Evolutionary conservation across 768 basidiomycete species (phyloP).

Genomic region (Suillus alpinus): DNA sequence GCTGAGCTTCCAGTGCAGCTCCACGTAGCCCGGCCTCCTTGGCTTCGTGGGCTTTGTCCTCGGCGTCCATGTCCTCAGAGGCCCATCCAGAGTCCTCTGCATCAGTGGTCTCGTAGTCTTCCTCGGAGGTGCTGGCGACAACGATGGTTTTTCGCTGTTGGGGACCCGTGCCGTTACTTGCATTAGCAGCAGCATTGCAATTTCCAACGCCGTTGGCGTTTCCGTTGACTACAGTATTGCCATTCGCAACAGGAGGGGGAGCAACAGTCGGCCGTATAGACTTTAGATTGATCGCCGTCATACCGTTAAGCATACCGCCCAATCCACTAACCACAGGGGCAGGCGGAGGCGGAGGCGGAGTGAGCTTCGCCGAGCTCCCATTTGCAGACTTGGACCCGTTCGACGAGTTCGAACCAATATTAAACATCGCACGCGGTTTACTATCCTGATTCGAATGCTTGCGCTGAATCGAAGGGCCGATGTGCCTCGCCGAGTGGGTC

Average conservation of each 20-base stretch:
- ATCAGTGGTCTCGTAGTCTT: constrained; percentile 53
- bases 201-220: constrained; percentile 11
- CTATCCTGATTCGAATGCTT: constrained; percentile 20
- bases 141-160: constrained; percentile 45
- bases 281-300: constrained; percentile 7
- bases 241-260: constrained; percentile 6
- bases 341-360: constrained; percentile 17
- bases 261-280: background rate
- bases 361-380: constrained; percentile 16
- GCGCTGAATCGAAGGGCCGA: constrained; percentile 26
- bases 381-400: constrained; percentile 37
- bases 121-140: constrained; percentile 43
- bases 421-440: constrained; percentile 40
- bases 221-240: constrained; percentile 13
- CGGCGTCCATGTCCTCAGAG: constrained; percentile 49
- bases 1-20: constrained; percentile 61
- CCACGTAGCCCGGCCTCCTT: constrained; percentile 38
- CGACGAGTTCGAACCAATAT: constrained; percentile 60
- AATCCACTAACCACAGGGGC: constrained; percentile 15
- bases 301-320: background rate
- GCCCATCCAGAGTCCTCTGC: constrained; percentile 61
- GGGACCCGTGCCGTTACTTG: constrained; percentile 19
- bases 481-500: constrained; percentile 28
- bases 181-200: constrained; percentile 11
- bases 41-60: constrained; percentile 31